These are phyloP conservation scores for Boehmeria nivea DNA, from an alignment of 306 rosid genomes.

Conservation along the genomic window DNA sequence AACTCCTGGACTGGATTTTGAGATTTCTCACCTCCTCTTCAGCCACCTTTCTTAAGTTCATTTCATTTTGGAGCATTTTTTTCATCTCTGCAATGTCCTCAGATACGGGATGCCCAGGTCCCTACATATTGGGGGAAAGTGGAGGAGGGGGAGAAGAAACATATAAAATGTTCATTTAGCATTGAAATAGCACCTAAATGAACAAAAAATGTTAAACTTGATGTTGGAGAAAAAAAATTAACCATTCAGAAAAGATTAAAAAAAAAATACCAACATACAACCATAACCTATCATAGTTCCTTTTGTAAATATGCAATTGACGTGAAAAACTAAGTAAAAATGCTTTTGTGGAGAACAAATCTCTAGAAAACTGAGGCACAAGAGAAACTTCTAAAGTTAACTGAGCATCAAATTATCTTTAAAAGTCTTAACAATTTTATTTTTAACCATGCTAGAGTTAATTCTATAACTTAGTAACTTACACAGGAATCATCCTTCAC, in stretches of 20 bases:
- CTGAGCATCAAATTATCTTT: too few relatives aligned
- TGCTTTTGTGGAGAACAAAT: too few relatives aligned
- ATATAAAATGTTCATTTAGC: background rate
- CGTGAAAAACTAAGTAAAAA: too few relatives aligned
- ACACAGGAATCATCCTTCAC: slow-evolving; percentile 5
- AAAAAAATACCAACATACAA: too few relatives aligned
- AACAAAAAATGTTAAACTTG: background rate
- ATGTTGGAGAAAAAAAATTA: too few relatives aligned
- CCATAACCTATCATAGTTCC: too few relatives aligned
- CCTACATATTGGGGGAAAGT: slow-evolving; percentile 36
- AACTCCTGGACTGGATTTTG: slow-evolving; percentile 42
- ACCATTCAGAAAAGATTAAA: too few relatives aligned
- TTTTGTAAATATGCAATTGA: too few relatives aligned
- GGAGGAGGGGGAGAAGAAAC: background rate
- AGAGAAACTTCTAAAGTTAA: too few relatives aligned
- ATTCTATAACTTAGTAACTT: slow-evolving; percentile 4
- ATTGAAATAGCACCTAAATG: background rate
- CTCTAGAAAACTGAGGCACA: too few relatives aligned
- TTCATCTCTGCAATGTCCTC: slow-evolving; percentile 53
- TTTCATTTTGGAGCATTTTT: slow-evolving; percentile 66
- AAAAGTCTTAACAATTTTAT: too few relatives aligned
- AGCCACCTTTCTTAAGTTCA: slow-evolving; percentile 47
- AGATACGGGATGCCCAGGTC: slow-evolving; percentile 32
- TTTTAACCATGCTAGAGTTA: background rate
- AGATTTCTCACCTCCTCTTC: slow-evolving; percentile 68